A percentile compares a stretch with the other conserved stretches of the same genome.
Conservation (phyloP, 108 stramenopile species). For the Discostella stelligeroides region DNA sequence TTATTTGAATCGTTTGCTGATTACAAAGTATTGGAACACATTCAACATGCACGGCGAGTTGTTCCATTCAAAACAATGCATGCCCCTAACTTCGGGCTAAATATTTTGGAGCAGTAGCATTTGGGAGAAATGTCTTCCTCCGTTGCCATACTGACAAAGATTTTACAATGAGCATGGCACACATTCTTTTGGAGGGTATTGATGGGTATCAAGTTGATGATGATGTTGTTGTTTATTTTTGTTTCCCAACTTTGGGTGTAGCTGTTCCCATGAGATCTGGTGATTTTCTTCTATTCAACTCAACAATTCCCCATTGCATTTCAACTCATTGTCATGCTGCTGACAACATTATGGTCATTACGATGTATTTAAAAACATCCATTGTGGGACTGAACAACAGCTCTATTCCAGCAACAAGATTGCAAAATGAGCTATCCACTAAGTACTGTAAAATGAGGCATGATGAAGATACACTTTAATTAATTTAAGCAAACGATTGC, state of each 20-base stretch:
- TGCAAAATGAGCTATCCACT: not conserved
- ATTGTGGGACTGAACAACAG: not conserved
- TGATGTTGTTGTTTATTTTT: conserved; percentile 1
- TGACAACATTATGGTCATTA: not conserved
- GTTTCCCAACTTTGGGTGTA: conserved; percentile 1
- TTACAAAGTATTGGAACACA: no score
- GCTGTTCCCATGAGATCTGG: not conserved
- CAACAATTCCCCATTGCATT: not conserved
- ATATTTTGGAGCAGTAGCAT: not conserved
- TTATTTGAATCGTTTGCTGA: no score
- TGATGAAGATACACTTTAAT: no score
- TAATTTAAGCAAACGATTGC: no score
- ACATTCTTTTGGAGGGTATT: not conserved
- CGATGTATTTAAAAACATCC: not conserved
- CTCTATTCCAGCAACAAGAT: not conserved
- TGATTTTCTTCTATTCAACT: not conserved
- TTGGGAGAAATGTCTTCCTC: not conserved
- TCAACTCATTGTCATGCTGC: not conserved
- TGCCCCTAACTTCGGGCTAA: no score
- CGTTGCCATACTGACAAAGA: conserved; percentile 1
- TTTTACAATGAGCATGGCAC: conserved; percentile 1
- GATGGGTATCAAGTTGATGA: not conserved
- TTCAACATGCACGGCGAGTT: no score
- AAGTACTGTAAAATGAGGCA: not conserved
- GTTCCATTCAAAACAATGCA: no score